Evolutionary conservation across 257 asterid genomes (phyloP).

Genomic region (Mentha longifolia): DNA sequence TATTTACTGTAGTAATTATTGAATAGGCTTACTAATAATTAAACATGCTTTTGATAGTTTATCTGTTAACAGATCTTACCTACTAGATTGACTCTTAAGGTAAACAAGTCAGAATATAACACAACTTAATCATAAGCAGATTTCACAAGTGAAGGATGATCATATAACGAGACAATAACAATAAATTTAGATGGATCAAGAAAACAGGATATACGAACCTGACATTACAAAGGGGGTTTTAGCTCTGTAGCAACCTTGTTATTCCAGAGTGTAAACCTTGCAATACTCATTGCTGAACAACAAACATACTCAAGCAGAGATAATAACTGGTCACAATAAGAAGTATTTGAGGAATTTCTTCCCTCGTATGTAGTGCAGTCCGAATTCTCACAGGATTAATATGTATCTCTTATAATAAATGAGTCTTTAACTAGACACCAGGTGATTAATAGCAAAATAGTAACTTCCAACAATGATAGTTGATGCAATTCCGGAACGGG

Average conservation of each 20-base stretch:
- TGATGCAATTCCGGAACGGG: conserved; percentile 83
- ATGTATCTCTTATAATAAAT: conserved; percentile 16
- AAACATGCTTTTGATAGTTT: background rate
- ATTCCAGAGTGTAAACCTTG: conserved; percentile 32
- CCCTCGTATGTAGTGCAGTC: conserved; percentile 11
- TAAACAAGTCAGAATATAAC: background rate
- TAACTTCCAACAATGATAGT: conserved; percentile 77
- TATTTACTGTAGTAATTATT: background rate
- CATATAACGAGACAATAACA: conserved; percentile 13
- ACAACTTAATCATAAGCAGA: conserved; percentile 20
- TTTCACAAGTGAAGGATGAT: conserved; percentile 20
- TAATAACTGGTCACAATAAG: background rate
- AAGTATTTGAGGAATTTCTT: background rate
- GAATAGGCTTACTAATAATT: conserved; percentile 9
- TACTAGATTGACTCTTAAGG: conserved; percentile 6
- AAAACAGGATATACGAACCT: conserved; percentile 33
- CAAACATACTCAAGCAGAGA: conserved; percentile 21
- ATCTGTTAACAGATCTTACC: conserved; percentile 1
- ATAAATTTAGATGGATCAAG: conserved; percentile 14
- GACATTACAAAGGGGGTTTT: conserved; percentile 29
- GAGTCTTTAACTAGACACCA: conserved; percentile 42
- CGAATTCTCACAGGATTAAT: conserved; percentile 17
- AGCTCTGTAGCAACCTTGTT: conserved; percentile 29
- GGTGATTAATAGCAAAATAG: conserved; percentile 55
- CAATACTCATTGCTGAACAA: conserved; percentile 29